Evolutionary conservation across 805 yeast species (phyloP), one percentile per base, ranked within the genome.

Genomic region (Nakazawaea holstii): DNA sequence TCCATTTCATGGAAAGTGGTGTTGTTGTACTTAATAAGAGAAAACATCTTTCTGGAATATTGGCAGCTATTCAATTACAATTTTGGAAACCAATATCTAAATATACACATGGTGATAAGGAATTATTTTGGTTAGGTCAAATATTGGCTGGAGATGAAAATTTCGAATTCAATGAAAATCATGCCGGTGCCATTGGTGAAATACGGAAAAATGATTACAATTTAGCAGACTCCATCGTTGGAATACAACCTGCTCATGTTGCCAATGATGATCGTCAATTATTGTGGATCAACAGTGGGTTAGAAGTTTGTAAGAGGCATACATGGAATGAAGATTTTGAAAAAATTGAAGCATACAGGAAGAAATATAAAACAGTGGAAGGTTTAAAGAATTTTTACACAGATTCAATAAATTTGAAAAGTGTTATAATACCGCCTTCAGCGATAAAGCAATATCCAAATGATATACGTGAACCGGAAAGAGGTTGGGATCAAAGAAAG

Each of bases 91-190:
- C 74, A 28, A 67, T 73, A 24, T 61, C 70, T 1, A 68, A 76
- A 1, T 74, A 82, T 17, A 73, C 83, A 7, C 84, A 86, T 72
- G 94, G 94, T 35, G 94, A 86, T 53, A 86, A 86, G 54, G 94
- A 86, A 59, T 67, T 85, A 54, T 80, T 84, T 57, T 84, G 92
- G 92, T 58, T 86, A 32, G 87, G 87, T 2, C 77, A 80, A 59
- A 69, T 75, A 38, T 64, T 75, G 27, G 69, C 75, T 30, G 82
- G 87, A 8, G 80, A 80, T 54, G 79, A 76, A 48, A 59, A 64
- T 24, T 80, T 79, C 52, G 64, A 61, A 33, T 75, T 82, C 58
- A 82, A 80, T 54, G 47, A 61, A 6, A 60, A 69, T 53, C 68
- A 76, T 11, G 85, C 86, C 0, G 85, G 80, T 2, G 68, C 81